Percentiles rank a stretch among this genome's conserved stretches.
These are phyloP conservation scores for Phytophthora syringae DNA, from an alignment of 352 stramenopile species.

Conservation along the genomic window DNA sequence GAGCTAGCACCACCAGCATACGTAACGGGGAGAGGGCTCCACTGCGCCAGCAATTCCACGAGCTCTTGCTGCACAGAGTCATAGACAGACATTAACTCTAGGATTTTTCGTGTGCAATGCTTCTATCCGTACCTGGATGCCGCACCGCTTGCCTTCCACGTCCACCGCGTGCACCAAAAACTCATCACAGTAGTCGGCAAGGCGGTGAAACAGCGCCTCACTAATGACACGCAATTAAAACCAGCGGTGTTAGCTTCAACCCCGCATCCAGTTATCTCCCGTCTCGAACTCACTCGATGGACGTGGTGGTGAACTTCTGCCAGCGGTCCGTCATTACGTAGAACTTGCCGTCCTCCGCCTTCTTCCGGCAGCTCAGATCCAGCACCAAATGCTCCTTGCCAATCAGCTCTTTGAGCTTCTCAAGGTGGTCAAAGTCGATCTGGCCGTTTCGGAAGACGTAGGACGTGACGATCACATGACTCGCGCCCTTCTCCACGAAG, in stretches of 20 bases:
- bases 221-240: slow-evolving; percentile 32
- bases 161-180: slow-evolving; percentile 99
- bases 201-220: slow-evolving; percentile 83
- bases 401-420: slow-evolving; percentile 69
- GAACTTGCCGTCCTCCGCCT: slow-evolving; percentile 85
- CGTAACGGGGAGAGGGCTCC: slow-evolving; percentile 95
- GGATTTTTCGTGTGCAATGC: not conserved
- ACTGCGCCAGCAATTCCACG: slow-evolving; percentile 91
- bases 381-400: slow-evolving; percentile 91
- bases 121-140: slow-evolving; percentile 81
- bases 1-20: slow-evolving; percentile 96
- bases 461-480: slow-evolving; percentile 98
- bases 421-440: slow-evolving; percentile 87
- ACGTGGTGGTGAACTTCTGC: slow-evolving; percentile 96
- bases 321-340: slow-evolving; percentile 97
- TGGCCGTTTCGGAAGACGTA: slow-evolving; percentile 95
- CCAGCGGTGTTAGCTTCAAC: slow-evolving; percentile 4
- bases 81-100: not conserved
- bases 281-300: slow-evolving; percentile 73
- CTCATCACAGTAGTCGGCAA: slow-evolving; percentile 96
- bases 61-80: slow-evolving; percentile 89
- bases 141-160: slow-evolving; percentile 96
- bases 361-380: slow-evolving; percentile 96
- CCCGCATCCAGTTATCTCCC: not conserved
- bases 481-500: slow-evolving; percentile 96